A percentile compares a stretch with the other conserved stretches of the same genome.
These are phyloP conservation scores for Termitomyces sp. DNA, from an alignment of 768 basidiomycete species.

Conservation along the genomic window DNA sequence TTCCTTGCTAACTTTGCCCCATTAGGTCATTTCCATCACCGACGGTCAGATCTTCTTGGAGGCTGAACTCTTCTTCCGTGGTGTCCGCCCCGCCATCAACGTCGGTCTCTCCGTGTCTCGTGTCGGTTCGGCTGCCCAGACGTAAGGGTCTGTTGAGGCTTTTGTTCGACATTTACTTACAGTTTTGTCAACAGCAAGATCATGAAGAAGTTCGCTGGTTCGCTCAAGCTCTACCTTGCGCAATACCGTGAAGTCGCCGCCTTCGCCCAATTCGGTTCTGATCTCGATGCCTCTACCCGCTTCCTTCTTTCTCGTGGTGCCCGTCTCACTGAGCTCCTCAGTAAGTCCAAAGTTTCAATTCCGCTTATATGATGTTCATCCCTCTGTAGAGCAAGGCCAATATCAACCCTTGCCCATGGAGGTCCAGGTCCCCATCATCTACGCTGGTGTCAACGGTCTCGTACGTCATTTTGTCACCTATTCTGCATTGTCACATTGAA, in stretches of 20 bases:
- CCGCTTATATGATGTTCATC: constrained; percentile 16
- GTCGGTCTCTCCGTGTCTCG: constrained; percentile 99
- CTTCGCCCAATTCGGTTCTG: constrained; percentile 99
- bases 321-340: constrained; percentile 95
- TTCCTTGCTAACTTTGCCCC: constrained; percentile 12
- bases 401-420: constrained; percentile 95
- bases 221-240: constrained; percentile 98
- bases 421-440: constrained; percentile 97
- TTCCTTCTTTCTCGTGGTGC: constrained; percentile 98
- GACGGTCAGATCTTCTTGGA: constrained; percentile 99
- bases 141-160: constrained; percentile 53
- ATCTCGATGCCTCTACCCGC: constrained; percentile 98
- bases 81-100: constrained; percentile 99
- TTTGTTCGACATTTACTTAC: neutral
- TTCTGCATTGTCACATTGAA: neutral
- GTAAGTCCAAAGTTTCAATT: constrained; percentile 39
- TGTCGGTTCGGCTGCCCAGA: constrained; percentile 99
- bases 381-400: constrained; percentile 86
- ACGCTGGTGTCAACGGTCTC: constrained; percentile 99
- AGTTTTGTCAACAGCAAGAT: constrained; percentile 63
- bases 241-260: constrained; percentile 99
- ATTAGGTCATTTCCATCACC: constrained; percentile 97
- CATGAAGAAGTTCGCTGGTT: constrained; percentile 99
- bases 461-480: constrained; percentile 42
- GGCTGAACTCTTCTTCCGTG: constrained; percentile 99